These are phyloP conservation scores for Pleurostoma richardsiae DNA, from an alignment of 2,329 filamentous ascomycete species.

Conservation along the genomic window DNA sequence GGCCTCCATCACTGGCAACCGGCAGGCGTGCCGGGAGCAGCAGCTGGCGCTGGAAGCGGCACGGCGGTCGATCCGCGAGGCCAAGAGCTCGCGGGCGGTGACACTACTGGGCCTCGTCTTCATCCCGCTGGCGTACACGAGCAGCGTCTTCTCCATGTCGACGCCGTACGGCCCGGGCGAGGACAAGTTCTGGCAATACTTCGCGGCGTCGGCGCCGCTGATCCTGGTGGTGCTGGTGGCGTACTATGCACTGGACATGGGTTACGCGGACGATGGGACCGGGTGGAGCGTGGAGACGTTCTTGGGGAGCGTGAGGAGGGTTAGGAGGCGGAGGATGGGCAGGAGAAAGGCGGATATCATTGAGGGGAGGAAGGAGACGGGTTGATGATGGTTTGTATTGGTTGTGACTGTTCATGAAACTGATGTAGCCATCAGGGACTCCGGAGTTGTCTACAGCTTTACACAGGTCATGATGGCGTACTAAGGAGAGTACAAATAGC, in stretches of 20 bases:
- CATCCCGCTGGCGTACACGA: conserved; percentile 14
- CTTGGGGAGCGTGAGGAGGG: background rate
- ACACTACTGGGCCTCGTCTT: conserved; percentile 17
- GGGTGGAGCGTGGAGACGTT: conserved; percentile 12
- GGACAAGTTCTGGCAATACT: conserved; percentile 13
- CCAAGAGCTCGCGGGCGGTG: conserved; percentile 15
- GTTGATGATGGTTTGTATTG: no score
- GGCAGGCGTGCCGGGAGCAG: conserved; percentile 14
- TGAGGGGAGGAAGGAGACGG: no score
- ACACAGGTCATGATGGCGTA: no score
- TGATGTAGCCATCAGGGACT: no score
- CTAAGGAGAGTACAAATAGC: no score
- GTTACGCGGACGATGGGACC: conserved; percentile 14
- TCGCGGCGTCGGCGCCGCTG: conserved; percentile 11
- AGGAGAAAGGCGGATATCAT: background rate
- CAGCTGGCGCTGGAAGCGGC: conserved; percentile 10
- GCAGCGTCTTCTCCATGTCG: conserved; percentile 15
- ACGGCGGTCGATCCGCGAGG: conserved; percentile 14
- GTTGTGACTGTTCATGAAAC: no score
- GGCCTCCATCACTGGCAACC: conserved; percentile 16
- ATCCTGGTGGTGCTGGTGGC: conserved; percentile 10
- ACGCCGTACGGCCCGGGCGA: conserved; percentile 12
- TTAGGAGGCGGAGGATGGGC: background rate
- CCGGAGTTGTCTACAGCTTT: no score
- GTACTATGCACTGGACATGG: conserved; percentile 14